Conservation (phyloP, 1,139 yeast genomes). For the Debaryomyces subglobosus region DNA sequence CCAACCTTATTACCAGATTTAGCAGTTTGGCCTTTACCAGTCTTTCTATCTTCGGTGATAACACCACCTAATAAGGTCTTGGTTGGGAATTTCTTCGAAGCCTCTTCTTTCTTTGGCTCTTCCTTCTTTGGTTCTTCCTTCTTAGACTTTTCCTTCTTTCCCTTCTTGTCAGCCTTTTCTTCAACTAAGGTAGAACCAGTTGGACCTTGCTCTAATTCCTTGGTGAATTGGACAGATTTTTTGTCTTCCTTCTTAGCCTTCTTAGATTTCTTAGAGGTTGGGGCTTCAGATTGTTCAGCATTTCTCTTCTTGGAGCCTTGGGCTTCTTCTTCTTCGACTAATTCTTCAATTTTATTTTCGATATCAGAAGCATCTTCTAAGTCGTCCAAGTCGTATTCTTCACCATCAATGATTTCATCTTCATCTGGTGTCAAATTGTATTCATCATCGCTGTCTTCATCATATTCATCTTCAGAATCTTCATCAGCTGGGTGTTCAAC, state of each 20-base stretch:
- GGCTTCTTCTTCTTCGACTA: conserved; percentile 58
- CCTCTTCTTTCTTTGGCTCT: conserved; percentile 27
- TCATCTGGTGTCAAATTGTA: conserved; percentile 74
- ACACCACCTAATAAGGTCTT: conserved; percentile 93
- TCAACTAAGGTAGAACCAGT: conserved; percentile 52
- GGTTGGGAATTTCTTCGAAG: conserved; percentile 54
- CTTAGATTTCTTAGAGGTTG: conserved; percentile 39
- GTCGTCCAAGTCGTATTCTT: conserved; percentile 79
- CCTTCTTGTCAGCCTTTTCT: conserved; percentile 29
- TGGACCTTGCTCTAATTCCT: conserved; percentile 94
- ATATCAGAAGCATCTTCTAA: conserved; percentile 61
- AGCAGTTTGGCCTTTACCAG: conserved; percentile 86
- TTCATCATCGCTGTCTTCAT: conserved; percentile 54
- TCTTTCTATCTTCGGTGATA: conserved; percentile 85
- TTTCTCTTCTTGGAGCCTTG: conserved; percentile 40
- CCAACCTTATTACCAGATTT: conserved; percentile 91
- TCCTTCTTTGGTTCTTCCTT: conserved; percentile 17
- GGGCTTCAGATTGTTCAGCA: conserved; percentile 26
- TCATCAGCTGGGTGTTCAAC: conserved; percentile 92
- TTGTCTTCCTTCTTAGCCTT: conserved; percentile 53
- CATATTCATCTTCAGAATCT: conserved; percentile 56
- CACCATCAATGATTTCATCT: conserved; percentile 74
- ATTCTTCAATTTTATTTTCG: conserved; percentile 59
- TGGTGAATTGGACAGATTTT: conserved; percentile 84
- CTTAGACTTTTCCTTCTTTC: conserved; percentile 23